Conservation (phyloP, 805 yeast species). For the Candida peoriensis region DNA sequence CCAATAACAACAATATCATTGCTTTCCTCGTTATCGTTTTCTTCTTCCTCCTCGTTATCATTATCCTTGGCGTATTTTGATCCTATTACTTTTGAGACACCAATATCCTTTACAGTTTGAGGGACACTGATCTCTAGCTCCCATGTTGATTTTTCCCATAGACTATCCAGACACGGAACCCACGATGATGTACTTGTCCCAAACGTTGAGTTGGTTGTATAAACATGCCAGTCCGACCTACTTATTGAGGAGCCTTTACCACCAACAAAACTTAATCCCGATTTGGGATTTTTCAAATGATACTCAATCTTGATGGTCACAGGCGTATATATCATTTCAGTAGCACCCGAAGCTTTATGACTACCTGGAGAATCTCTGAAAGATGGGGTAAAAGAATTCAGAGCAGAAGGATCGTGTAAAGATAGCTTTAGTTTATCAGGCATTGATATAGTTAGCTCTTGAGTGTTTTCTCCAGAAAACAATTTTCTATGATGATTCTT, state of each 20-base stretch:
- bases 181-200: slow-evolving; percentile 89
- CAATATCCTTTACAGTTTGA: slow-evolving; percentile 69
- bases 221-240: slow-evolving; percentile 69
- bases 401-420: slow-evolving; percentile 44
- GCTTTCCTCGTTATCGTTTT: slow-evolving; percentile 25
- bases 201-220: slow-evolving; percentile 73
- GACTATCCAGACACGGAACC: slow-evolving; percentile 92
- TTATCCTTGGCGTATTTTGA: slow-evolving; percentile 19
- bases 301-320: slow-evolving; percentile 67
- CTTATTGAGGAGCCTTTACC: slow-evolving; percentile 39
- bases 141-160: slow-evolving; percentile 91
- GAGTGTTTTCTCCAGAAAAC: slow-evolving; percentile 50
- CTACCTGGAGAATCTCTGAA: slow-evolving; percentile 35
- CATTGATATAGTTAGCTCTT: slow-evolving; percentile 57
- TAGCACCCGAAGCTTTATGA: slow-evolving; percentile 17
- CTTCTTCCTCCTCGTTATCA: slow-evolving; percentile 27
- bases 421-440: slow-evolving; percentile 65
- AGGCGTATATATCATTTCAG: slow-evolving; percentile 62
- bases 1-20: slow-evolving; percentile 59
- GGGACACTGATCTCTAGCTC: slow-evolving; percentile 84
- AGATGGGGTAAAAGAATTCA: slow-evolving; percentile 31
- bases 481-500: slow-evolving; percentile 48
- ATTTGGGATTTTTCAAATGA: slow-evolving; percentile 55
- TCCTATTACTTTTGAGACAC: slow-evolving; percentile 31
- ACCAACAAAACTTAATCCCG: slow-evolving; percentile 75